Evolutionary conservation across 2,329 filamentous ascomycete species (phyloP), one percentile per base, ranked within the genome.

Genomic region (Thermoascus crustaceus): DNA sequence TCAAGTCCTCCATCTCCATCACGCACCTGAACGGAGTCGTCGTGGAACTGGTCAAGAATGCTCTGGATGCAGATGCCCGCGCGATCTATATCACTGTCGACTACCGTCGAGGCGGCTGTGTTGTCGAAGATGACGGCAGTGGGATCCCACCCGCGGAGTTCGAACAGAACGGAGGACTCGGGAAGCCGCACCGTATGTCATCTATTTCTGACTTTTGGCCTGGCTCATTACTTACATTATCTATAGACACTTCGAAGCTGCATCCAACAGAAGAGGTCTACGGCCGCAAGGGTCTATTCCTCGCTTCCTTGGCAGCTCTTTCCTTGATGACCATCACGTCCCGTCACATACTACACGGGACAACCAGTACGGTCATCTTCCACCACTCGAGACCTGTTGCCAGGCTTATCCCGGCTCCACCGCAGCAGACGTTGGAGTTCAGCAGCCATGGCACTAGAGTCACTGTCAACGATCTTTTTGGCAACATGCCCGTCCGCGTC

Each of bases 401-500:
- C 31, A 75, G 85, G 18, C 69, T 82, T 37, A 61, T 69, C 1
- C 81, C 83, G 4, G 74, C 77, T 4, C 66, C 71, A 7, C 58
- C 68, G 5, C 72, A 78, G 32, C 73, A 83, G 30, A 66, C 71
- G 31, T 49, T 85, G 5, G 48, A 68, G 6, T 64, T 61, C 22
- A 72, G 71, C 37, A 57, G 66, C 13, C 77, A 85, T 62, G 89
- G 89, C 4, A 94, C 88, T 0, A 74, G 76, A 18, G 78, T 89
- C 2, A 72, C 72, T 0, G 81, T 94, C 4, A 76, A 80, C 37
- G 80, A 94, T 55, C 66, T 95, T 1, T 96, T 95, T 60, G 87
- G 88, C 0, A 82, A 80, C 39, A 85, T 95, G 76, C 87, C 89
- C 0, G 89, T 95, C 8, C 78, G 89, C 9, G 80, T 93, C 17